These are phyloP conservation scores for Geranium rotundifolium DNA, from an alignment of 345 rosid genomes.

Conservation along the genomic window DNA sequence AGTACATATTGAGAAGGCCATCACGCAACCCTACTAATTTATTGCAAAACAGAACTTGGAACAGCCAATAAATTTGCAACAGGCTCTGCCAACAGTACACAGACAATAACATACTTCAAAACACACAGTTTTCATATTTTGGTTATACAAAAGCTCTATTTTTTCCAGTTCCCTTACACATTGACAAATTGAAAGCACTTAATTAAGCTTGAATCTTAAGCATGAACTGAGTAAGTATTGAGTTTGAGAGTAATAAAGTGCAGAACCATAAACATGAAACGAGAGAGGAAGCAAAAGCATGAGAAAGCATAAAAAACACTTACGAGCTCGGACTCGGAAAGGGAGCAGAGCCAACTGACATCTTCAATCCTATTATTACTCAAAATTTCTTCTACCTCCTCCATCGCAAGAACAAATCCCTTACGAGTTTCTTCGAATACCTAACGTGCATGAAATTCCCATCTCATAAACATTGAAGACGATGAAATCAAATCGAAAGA, in stretches of 20 bases:
- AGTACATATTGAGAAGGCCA: too few species aligned
- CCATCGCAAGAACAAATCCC: constrained; percentile 8
- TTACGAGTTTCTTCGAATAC: neutral
- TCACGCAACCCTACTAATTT: too few species aligned
- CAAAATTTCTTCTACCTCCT: constrained; percentile 16
- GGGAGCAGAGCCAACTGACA: constrained; percentile 56
- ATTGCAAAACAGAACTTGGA: neutral
- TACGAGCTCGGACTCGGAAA: constrained; percentile 62
- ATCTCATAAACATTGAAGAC: too few species aligned
- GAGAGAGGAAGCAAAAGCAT: neutral
- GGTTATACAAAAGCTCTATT: neutral
- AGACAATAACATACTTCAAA: too few species aligned
- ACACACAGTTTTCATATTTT: neutral
- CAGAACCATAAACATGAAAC: neutral
- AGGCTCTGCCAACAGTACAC: neutral
- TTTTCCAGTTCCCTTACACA: neutral
- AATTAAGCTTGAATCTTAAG: neutral
- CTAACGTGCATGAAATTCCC: too few species aligned
- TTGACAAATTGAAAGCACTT: neutral
- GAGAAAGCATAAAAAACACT: constrained; percentile 8
- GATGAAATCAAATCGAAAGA: too few species aligned
- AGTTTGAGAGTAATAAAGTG: neutral
- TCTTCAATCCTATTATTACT: constrained; percentile 35
- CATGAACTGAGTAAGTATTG: neutral
- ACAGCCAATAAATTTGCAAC: neutral